These are phyloP conservation scores for Exophiala lecanii-corni DNA, from an alignment of 2,329 filamentous ascomycete genomes.

Conservation along the genomic window DNA sequence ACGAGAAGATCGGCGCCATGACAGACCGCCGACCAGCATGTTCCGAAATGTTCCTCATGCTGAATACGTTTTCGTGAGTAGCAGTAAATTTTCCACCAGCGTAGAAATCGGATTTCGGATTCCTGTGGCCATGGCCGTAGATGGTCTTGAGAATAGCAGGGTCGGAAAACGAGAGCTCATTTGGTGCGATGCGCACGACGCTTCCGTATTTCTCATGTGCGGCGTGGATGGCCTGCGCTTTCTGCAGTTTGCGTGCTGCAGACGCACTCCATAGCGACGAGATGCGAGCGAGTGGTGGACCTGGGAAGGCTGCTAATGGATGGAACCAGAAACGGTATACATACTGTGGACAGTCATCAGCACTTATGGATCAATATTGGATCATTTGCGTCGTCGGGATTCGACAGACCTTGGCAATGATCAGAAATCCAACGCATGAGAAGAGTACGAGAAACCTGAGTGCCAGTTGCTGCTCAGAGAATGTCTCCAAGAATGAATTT, in stretches of 20 bases:
- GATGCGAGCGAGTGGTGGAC: not conserved
- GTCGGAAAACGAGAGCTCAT: constrained; percentile 28
- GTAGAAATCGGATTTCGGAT: not conserved
- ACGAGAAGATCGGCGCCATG: not conserved
- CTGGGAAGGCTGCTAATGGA: not conserved
- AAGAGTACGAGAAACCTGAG: too few species aligned
- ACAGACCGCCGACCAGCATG: not conserved
- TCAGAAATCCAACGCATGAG: too few species aligned
- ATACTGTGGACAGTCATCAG: too few species aligned
- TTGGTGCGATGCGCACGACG: constrained; percentile 32
- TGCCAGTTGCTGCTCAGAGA: too few species aligned
- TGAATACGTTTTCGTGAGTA: not conserved
- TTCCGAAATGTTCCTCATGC: not conserved
- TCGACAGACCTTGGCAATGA: too few species aligned
- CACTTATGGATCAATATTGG: too few species aligned
- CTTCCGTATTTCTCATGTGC: constrained; percentile 28
- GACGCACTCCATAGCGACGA: not conserved
- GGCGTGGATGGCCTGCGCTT: not conserved
- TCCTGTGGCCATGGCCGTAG: constrained; percentile 17
- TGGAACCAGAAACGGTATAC: not conserved
- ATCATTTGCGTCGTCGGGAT: too few species aligned
- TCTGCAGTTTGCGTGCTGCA: not conserved
- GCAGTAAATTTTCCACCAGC: not conserved
- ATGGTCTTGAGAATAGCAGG: constrained; percentile 28
- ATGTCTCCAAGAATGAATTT: too few species aligned